These are phyloP conservation scores for Marasmius sp. DNA, from an alignment of 1,284 basidiomycete genomes.

Conservation along the genomic window DNA sequence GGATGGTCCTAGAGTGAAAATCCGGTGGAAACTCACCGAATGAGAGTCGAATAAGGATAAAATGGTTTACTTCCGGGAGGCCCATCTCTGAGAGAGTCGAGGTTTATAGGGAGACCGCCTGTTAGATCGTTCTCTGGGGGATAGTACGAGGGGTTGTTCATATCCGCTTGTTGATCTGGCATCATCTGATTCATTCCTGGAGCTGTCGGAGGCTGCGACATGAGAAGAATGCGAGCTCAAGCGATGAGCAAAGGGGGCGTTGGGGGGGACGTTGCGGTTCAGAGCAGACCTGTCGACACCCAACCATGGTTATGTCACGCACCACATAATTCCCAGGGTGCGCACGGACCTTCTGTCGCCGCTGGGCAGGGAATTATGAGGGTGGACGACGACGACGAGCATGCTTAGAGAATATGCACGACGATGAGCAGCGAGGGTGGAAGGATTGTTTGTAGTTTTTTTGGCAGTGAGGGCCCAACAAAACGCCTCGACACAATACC, in stretches of 20 bases:
- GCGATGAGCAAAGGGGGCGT: background rate
- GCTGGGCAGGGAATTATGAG: slow-evolving; percentile 12
- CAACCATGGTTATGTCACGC: slow-evolving; percentile 19
- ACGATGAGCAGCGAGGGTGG: slow-evolving; percentile 25
- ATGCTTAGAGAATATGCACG: slow-evolving; percentile 11
- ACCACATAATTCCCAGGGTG: slow-evolving; percentile 33
- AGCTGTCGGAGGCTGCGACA: slow-evolving; percentile 38
- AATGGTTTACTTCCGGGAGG: slow-evolving; percentile 84
- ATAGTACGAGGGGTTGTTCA: slow-evolving; percentile 64
- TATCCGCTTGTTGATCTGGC: slow-evolving; percentile 45
- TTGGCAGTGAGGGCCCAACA: slow-evolving; percentile 43
- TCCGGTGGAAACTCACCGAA: slow-evolving; percentile 54
- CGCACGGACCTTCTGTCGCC: slow-evolving; percentile 39
- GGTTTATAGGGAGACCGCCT: slow-evolving; percentile 78
- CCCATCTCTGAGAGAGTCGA: slow-evolving; percentile 78
- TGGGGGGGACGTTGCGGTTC: background rate
- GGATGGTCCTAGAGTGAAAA: background rate
- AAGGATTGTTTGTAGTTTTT: slow-evolving; percentile 8
- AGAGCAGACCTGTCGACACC: background rate
- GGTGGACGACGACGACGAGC: slow-evolving; percentile 19
- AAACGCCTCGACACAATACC: slow-evolving; percentile 22
- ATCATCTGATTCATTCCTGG: slow-evolving; percentile 46
- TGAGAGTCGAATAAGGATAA: slow-evolving; percentile 84
- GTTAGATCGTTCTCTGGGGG: slow-evolving; percentile 73
- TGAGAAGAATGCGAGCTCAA: slow-evolving; percentile 16